Conservation (phyloP, 2,329 filamentous ascomycete species). For the Cladosporium sp. region DNA sequence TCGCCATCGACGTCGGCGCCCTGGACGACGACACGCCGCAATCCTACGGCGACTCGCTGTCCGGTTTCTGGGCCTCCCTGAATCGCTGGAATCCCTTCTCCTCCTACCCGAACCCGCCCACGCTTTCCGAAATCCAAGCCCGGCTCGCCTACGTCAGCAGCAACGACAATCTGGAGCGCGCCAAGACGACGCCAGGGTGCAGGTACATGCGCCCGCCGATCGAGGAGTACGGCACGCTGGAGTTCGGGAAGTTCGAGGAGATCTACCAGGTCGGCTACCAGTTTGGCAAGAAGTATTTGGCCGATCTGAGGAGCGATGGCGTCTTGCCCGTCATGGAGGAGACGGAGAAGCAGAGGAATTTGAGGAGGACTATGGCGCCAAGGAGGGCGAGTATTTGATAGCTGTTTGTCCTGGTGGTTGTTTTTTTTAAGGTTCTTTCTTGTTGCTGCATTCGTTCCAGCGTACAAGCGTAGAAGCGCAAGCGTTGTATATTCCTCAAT, state of each 20-base stretch:
- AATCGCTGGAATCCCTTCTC: constrained; percentile 99
- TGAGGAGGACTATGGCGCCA: constrained; percentile 50
- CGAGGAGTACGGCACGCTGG: constrained; percentile 87
- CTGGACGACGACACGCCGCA: constrained; percentile 91
- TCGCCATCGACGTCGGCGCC: constrained; percentile 90
- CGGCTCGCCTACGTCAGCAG: constrained; percentile 91
- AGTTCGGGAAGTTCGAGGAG: constrained; percentile 97
- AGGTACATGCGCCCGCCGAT: constrained; percentile 96
- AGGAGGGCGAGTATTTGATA: constrained; percentile 44
- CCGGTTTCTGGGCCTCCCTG: constrained; percentile 88
- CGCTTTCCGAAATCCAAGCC: constrained; percentile 91
- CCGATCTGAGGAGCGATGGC: constrained; percentile 72
- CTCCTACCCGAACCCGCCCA: constrained; percentile 82
- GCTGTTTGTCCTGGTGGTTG: no score
- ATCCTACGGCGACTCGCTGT: constrained; percentile 87
- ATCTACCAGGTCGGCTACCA: constrained; percentile 86
- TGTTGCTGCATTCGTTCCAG: no score
- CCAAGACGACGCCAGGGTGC: constrained; percentile 86
- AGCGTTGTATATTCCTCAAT: no score
- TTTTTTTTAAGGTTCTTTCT: no score
- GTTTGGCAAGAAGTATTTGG: constrained; percentile 78
- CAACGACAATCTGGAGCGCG: constrained; percentile 88
- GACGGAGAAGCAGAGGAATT: constrained; percentile 48
- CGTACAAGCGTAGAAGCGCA: no score
- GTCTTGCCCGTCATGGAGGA: constrained; percentile 57